Evolutionary conservation across 164 flowering plant species (phyloP).

Genomic region (Umbellularia californica): DNA sequence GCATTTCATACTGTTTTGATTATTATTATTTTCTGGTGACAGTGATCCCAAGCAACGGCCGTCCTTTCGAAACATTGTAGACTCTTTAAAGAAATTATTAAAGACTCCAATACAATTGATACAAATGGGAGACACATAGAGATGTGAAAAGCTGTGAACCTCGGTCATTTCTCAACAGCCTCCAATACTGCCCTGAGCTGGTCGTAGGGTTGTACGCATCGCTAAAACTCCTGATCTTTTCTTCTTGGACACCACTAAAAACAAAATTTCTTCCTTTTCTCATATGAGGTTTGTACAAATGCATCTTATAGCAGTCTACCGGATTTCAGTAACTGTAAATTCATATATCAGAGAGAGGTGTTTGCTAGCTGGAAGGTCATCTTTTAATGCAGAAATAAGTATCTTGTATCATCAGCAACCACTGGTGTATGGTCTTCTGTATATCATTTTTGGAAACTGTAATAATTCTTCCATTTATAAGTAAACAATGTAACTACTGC

Average conservation of each 20-base stretch:
- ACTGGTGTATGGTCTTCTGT: no score
- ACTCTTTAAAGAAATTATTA: slow-evolving; percentile 68
- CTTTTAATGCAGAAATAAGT: background rate
- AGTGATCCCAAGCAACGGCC: slow-evolving; percentile 87
- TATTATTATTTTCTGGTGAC: slow-evolving; percentile 14
- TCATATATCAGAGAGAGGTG: background rate
- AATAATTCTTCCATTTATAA: no score
- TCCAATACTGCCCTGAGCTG: background rate
- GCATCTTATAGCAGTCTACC: background rate
- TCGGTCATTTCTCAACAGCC: background rate
- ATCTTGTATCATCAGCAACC: background rate
- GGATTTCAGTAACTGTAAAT: background rate
- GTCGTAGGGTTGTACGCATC: background rate
- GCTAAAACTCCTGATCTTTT: background rate
- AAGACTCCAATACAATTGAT: slow-evolving; percentile 63
- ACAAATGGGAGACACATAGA: slow-evolving; percentile 41
- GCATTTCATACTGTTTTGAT: no score
- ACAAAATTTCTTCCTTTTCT: background rate
- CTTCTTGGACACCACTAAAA: background rate
- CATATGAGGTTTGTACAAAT: background rate
- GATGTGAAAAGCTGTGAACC: background rate
- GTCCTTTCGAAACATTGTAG: slow-evolving; percentile 58
- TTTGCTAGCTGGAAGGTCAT: background rate
- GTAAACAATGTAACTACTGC: no score
- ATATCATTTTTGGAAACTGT: no score